Conservation (phyloP, 2,329 filamentous ascomycete genomes). For the Hymenotorrendiella dingleyae region DNA sequence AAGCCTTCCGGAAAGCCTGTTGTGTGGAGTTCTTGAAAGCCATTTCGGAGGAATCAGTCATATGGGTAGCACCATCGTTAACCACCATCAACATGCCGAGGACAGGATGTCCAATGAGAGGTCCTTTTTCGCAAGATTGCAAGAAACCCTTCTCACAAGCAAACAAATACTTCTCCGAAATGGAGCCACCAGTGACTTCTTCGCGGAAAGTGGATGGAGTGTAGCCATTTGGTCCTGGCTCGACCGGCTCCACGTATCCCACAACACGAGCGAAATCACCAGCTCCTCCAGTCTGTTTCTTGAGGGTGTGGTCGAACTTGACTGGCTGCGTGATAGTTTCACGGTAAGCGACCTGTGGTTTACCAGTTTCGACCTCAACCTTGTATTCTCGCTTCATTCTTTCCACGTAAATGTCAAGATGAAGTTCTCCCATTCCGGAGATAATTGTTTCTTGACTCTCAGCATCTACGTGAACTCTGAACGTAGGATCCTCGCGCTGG, state of each 20-base stretch:
- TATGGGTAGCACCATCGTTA: slow-evolving; percentile 94
- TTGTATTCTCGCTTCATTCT: slow-evolving; percentile 95
- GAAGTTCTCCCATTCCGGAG: slow-evolving; percentile 95
- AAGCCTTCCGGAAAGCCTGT: slow-evolving; percentile 93
- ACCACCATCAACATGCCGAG: slow-evolving; percentile 86
- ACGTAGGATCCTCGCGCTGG: slow-evolving; percentile 96
- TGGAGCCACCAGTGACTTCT: slow-evolving; percentile 80
- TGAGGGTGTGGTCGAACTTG: slow-evolving; percentile 87
- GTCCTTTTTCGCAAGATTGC: slow-evolving; percentile 74
- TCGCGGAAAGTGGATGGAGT: slow-evolving; percentile 77
- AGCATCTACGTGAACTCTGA: slow-evolving; percentile 85
- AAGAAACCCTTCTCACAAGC: slow-evolving; percentile 96
- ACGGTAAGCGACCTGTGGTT: slow-evolving; percentile 93
- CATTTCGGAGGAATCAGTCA: slow-evolving; percentile 96
- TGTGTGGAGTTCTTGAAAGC: slow-evolving; percentile 92
- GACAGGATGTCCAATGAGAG: slow-evolving; percentile 86
- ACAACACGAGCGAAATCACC: slow-evolving; percentile 93
- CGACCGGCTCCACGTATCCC: slow-evolving; percentile 85
- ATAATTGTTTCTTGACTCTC: slow-evolving; percentile 98
- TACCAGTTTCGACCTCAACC: slow-evolving; percentile 90
- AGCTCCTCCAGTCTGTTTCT: slow-evolving; percentile 91
- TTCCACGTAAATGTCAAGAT: slow-evolving; percentile 96
- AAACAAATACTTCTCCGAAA: slow-evolving; percentile 91
- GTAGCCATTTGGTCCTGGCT: slow-evolving; percentile 36
- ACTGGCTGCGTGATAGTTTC: slow-evolving; percentile 80